Percentiles rank a stretch among this genome's conserved stretches.
These are phyloP conservation scores for Starmerella stellata DNA, from an alignment of 805 yeast species.

Conservation along the genomic window DNA sequence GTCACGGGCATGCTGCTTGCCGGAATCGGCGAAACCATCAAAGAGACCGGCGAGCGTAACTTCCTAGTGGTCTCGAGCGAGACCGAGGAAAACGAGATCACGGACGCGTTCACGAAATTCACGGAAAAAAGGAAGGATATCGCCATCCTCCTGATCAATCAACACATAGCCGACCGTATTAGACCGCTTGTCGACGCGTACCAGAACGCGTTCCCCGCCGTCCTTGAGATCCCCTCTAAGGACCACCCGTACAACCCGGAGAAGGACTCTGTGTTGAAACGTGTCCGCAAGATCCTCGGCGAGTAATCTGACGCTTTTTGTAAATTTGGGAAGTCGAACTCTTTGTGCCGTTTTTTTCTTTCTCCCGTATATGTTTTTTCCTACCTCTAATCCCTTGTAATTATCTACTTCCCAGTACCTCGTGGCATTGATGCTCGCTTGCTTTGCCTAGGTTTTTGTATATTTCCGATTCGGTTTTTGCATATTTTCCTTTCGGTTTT, in stretches of 20 bases:
- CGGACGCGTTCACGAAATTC: constrained; percentile 54
- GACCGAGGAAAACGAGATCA: constrained; percentile 60
- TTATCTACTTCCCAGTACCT: too few species aligned
- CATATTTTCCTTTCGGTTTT: too few species aligned
- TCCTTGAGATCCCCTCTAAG: constrained; percentile 90
- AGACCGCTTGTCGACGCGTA: constrained; percentile 65
- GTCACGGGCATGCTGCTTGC: constrained; percentile 91
- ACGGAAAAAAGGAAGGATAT: constrained; percentile 68
- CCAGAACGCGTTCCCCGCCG: constrained; percentile 87
- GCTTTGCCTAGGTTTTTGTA: too few species aligned
- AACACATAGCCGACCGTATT: constrained; percentile 82
- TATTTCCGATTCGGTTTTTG: too few species aligned
- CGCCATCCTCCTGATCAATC: constrained; percentile 83
- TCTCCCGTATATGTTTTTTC: too few species aligned
- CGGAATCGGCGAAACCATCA: constrained; percentile 73
- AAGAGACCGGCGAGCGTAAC: constrained; percentile 45
- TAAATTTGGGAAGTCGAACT: too few species aligned
- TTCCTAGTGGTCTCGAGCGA: constrained; percentile 68
- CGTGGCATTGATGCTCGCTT: too few species aligned
- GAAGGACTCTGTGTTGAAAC: constrained; percentile 84
- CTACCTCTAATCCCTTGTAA: too few species aligned
- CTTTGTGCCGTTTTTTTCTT: too few species aligned
- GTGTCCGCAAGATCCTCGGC: constrained; percentile 88
- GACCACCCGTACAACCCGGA: constrained; percentile 98
- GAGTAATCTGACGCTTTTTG: too few species aligned